These are phyloP conservation scores for Scleroderma citrinum DNA, from an alignment of 768 basidiomycete genomes.

Conservation along the genomic window DNA sequence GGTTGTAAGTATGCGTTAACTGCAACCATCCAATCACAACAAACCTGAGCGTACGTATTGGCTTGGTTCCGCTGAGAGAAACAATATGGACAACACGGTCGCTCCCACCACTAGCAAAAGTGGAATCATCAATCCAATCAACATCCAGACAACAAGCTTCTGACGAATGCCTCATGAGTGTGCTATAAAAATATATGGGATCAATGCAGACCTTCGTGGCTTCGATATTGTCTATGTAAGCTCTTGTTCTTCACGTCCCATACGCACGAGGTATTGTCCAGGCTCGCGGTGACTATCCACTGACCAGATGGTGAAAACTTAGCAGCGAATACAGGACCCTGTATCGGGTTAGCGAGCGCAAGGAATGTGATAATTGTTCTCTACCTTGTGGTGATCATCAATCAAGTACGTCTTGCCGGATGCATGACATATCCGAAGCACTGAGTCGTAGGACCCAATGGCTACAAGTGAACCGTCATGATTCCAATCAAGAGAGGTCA, in stretches of 20 bases:
- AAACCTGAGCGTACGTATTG: constrained; percentile 59
- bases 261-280: constrained; percentile 72
- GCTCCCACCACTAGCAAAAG: constrained; percentile 70
- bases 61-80: constrained; percentile 44
- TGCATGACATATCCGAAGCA: constrained; percentile 61
- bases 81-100: constrained; percentile 60
- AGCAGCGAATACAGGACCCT: constrained; percentile 79
- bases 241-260: constrained; percentile 68
- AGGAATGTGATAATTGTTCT: not conserved
- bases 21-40: constrained; percentile 19
- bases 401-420: constrained; percentile 59
- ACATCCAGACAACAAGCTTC: constrained; percentile 76
- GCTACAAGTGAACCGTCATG: constrained; percentile 66
- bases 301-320: constrained; percentile 70
- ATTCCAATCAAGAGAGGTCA: constrained; percentile 78
- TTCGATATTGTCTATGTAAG: constrained; percentile 56
- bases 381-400: constrained; percentile 59
- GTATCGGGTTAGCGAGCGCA: constrained; percentile 20
- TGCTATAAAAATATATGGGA: not conserved
- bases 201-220: constrained; percentile 51
- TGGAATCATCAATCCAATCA: constrained; percentile 69
- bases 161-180: constrained; percentile 9
- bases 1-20: not conserved
- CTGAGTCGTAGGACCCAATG: constrained; percentile 70
- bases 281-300: constrained; percentile 70